These are phyloP conservation scores for Diaporthe humulicola DNA, from an alignment of 2,329 filamentous ascomycete species.

Conservation along the genomic window DNA sequence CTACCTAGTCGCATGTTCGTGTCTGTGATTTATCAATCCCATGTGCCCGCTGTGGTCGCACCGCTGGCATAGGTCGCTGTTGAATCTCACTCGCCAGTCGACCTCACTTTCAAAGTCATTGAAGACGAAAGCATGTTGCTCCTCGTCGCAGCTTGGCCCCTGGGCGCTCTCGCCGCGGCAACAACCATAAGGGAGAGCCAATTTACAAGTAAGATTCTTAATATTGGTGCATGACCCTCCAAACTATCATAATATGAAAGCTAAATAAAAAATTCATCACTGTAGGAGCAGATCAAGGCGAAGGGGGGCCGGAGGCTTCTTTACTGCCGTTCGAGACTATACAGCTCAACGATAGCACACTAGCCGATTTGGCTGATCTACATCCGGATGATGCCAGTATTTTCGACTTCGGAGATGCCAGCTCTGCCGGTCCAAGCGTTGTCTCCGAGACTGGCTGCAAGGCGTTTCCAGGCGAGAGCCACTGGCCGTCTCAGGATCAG, in stretches of 20 bases:
- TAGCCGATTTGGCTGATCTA: background rate
- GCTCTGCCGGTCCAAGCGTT: background rate
- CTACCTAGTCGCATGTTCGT: background rate
- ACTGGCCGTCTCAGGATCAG: conserved; percentile 61
- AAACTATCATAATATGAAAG: background rate
- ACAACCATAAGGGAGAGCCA: background rate
- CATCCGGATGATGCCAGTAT: background rate
- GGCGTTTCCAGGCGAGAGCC: conserved; percentile 58
- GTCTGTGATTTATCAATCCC: background rate
- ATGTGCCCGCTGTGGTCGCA: background rate
- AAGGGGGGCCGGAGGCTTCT: background rate
- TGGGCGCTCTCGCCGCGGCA: background rate
- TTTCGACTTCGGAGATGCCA: conserved; percentile 14
- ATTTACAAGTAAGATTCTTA: background rate
- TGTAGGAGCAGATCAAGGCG: background rate
- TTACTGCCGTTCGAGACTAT: conserved; percentile 7
- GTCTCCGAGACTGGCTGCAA: conserved; percentile 38
- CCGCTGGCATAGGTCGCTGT: too few species aligned
- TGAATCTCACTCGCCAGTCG: background rate
- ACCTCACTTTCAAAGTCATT: background rate
- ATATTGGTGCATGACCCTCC: too few species aligned
- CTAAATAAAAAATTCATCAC: background rate
- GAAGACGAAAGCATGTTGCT: background rate
- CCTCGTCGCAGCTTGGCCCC: background rate
- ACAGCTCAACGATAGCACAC: conserved; percentile 17